A percentile compares a stretch with the other conserved stretches of the same genome.
These are phyloP conservation scores for Backusella sp. DNA, from an alignment of 192 early-diverging fungal species.

Conservation along the genomic window DNA sequence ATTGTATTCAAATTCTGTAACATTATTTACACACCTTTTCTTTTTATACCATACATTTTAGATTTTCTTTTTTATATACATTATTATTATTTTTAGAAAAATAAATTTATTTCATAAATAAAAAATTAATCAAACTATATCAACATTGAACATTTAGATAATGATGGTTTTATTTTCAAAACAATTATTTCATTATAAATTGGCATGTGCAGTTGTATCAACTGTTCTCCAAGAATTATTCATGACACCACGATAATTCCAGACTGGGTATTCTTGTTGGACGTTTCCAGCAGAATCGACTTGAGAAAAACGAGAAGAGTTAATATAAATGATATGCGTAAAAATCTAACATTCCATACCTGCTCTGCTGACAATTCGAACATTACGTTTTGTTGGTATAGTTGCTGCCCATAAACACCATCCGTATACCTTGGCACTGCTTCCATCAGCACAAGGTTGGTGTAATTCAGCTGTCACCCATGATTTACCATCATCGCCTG, in stretches of 20 bases:
- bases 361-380: constrained; percentile 77
- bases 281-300: constrained; percentile 82
- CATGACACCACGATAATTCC: constrained; percentile 83
- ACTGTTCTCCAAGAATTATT: constrained; percentile 63
- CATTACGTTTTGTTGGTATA: constrained; percentile 43
- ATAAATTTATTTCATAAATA: constrained; percentile 8
- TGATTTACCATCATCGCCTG: constrained; percentile 79
- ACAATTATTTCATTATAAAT: constrained; percentile 1
- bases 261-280: constrained; percentile 75
- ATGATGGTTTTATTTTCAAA: neutral
- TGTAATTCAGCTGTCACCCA: constrained; percentile 76
- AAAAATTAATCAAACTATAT: neutral
- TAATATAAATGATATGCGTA: neutral
- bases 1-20: neutral
- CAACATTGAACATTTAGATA: neutral
- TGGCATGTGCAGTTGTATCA: neutral
- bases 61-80: neutral
- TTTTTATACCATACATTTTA: constrained; percentile 6
- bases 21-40: neutral
- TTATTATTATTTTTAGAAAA: neutral
- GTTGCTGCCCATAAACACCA: constrained; percentile 82
- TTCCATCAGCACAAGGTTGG: constrained; percentile 39
- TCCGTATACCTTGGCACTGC: constrained; percentile 62
- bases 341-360: constrained; percentile 36
- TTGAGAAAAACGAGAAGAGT: constrained; percentile 4